phyloP scores from a whole-genome alignment of 2,329 filamentous ascomycete species.

The Stachybotrys echinatus region DNA sequence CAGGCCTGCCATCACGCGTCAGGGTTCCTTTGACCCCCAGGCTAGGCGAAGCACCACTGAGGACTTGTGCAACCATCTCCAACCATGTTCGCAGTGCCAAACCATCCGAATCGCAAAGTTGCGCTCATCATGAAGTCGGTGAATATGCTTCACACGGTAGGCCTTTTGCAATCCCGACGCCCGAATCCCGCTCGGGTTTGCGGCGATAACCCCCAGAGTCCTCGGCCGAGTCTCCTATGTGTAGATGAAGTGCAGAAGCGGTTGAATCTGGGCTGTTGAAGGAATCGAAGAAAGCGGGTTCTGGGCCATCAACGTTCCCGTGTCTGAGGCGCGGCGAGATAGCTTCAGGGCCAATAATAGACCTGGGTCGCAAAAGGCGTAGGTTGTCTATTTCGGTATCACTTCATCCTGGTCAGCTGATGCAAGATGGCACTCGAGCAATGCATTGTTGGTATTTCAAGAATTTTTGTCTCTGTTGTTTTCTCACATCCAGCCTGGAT shows the following conservation, averaged over 20 bases:
- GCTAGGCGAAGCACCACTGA: no score
- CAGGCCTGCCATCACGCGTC: no score
- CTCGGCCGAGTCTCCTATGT: not conserved
- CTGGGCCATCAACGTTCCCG: not conserved
- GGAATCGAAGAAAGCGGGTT: not conserved
- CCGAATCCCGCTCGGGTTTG: not conserved
- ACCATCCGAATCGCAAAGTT: not conserved
- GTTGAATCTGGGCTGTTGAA: no score
- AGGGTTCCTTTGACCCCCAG: no score
- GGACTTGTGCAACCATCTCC: no score
- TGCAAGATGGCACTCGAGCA: no score
- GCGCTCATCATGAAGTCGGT: not conserved
- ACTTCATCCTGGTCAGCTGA: not conserved
- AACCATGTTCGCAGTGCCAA: no score
- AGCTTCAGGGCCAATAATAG: not conserved
- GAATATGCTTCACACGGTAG: not conserved
- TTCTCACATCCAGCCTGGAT: no score
- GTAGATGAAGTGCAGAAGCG: no score
- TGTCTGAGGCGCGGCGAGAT: not conserved
- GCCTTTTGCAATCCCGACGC: not conserved
- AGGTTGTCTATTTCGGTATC: not conserved
- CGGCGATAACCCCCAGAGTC: not conserved
- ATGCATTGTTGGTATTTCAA: no score
- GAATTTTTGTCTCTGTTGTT: no score
- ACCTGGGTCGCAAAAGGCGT: not conserved